Evolutionary conservation across 2,329 filamentous ascomycete species (phyloP), one percentile per base, ranked within the genome.

Genomic region (Verticillium isaacii): DNA sequence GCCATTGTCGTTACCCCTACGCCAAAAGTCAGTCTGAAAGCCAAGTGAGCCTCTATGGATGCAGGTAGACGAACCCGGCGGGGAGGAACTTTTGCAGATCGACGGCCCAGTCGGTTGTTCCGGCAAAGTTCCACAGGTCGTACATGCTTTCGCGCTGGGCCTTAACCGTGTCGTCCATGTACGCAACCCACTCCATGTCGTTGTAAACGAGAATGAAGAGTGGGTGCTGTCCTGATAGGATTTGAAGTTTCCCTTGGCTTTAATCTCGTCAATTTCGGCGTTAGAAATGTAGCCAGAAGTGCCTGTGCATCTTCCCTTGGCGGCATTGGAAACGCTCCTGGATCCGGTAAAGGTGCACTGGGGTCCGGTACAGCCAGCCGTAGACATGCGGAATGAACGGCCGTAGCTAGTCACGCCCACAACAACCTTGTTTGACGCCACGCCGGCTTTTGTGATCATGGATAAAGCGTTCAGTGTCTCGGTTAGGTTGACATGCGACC

Each of bases 401-500:
- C 71, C 70, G 61, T 73, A 73, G 60, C 66, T 67, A 11, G 68
- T 64, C 15, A 72, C 61, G 6, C 71, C 71, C 15, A 73, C 64
- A 12, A 72, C 60, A 8, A 73, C 55, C 66, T 52, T 54, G 58
- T 54, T 50, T 23, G 58, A 34, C 17, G 39, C 17, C 7, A 59
- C 58, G 58, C 58, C 58, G 7, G 58, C 58, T 29, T 56, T 56
- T 7, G 55, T 56, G 29, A 56, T 50, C 45, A 50, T 50, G 45
- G n/a, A 7, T 9, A 58, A 36, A 15, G 32, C n/a, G 36, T 41
- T 23, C 3, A 39, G 36, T 6, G 73, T 77, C 60, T 77, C 74
- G 0, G 75, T 77, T 32, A 68, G 37, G 63, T 78, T 78, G 25
- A 77, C 68, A 56, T 77, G 72, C 2, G 65, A 69, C 2, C 76